Evolutionary conservation across 345 rosid genomes (phyloP).

Genomic region (Salix dunnii): DNA sequence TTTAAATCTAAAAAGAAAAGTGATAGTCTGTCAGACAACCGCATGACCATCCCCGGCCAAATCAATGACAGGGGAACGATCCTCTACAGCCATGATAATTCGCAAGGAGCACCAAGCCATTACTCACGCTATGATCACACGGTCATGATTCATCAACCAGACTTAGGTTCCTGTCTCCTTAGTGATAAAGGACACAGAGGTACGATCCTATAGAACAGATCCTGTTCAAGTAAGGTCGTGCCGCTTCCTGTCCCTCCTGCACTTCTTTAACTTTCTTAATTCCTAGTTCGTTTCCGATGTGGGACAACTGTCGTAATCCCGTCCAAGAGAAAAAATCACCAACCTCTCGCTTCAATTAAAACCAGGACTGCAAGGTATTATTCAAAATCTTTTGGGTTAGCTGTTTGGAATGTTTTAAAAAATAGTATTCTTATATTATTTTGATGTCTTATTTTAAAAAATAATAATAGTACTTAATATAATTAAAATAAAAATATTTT

Average conservation of each 20-base stretch:
- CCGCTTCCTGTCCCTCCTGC: accelerated
- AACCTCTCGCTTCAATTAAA: too few relatives aligned
- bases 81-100: background rate
- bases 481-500: too few relatives aligned
- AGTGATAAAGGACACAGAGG: conserved; percentile 12
- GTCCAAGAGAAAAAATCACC: too few relatives aligned
- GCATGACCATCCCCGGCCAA: background rate
- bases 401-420: too few relatives aligned
- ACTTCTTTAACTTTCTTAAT: accelerated
- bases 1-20: too few relatives aligned
- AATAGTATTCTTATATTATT: too few relatives aligned
- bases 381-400: too few relatives aligned
- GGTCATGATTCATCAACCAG: background rate
- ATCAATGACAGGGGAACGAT: background rate
- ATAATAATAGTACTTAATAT: too few relatives aligned
- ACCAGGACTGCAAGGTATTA: too few relatives aligned
- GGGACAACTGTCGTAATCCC: background rate
- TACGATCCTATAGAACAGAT: conserved; percentile 26
- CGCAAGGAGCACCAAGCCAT: accelerated
- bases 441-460: too few relatives aligned
- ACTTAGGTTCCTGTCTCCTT: background rate
- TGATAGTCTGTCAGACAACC: conserved; percentile 7
- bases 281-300: background rate
- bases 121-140: background rate
- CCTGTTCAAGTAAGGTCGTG: conserved; percentile 22